Base-by-base conservation (phyloP, 768 basidiomycete species). In the Xerocomus potaroensis region DNA sequence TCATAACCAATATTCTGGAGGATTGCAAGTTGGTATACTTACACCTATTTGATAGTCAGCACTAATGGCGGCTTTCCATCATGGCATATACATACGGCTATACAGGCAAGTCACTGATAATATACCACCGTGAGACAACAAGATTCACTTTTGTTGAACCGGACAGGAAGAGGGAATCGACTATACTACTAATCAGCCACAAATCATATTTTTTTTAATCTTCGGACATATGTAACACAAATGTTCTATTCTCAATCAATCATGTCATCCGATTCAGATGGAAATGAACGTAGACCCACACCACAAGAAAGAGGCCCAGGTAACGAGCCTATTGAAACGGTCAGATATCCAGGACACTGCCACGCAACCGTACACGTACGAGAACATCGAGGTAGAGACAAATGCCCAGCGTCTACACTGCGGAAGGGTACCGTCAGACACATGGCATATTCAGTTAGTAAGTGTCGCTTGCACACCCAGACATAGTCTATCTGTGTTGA, bases 341-440 rank as follows among this genome's bases (percentile, higher is more conserved):
- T 34, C 24, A 35, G 22, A 2, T 27, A 18, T 12, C 4, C 22
- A 24, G 6, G 8, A 27, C 15, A 27, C 10, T 18, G 10, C 21
- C 14, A 12, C 24, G 6, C 11, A 15, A 12, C 10, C 5, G 9
- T 8, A 2, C 21, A 43, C 47, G 1, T 1, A 50, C 50, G 4
- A 50, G 10, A 14, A 51, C 3, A 14, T 38, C 49, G 3, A 51
- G 8, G 31, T 27, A 0, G 50, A 49, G 8, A 51, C 26, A 21
- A 21, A 39, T 1, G 47, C 26, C 50, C 50, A 51, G 9, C 21
- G 32, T 32, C n/a, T 35, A 15, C 7, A 2, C 50, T 51, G 9
- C 16, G 12, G 14, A 19, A 19, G 5, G 2, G 11, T n/a, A 23
- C n/a, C 12, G n/a, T 43, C 22, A 37, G 35, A 44, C 9, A 10